These are phyloP conservation scores for Filobasidium uniguttulatum DNA, from an alignment of 1,284 basidiomycete species.

Conservation along the genomic window DNA sequence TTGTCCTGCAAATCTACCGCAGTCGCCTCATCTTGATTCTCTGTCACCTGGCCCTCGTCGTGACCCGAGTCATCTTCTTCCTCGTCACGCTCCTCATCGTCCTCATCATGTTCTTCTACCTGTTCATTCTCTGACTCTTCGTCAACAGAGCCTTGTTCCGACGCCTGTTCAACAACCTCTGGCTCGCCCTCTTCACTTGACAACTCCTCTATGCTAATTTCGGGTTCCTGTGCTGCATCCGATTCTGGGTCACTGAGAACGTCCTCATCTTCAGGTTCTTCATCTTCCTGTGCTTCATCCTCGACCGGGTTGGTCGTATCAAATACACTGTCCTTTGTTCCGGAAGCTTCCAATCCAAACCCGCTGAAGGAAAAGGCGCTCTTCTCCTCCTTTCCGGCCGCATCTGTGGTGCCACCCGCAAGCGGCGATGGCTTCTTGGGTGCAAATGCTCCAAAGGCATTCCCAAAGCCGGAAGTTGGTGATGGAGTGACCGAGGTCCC, in stretches of 20 bases:
- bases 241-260: neutral
- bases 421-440: neutral
- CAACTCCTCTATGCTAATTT: no score
- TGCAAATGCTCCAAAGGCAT: neutral
- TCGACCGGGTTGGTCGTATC: neutral
- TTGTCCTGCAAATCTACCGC: no score
- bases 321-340: neutral
- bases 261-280: neutral
- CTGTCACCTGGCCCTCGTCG: neutral
- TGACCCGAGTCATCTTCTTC: constrained; percentile 1
- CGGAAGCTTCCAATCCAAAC: neutral
- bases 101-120: neutral
- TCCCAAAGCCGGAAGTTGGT: neutral
- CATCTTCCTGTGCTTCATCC: neutral
- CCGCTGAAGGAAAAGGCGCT: neutral
- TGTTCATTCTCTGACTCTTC: neutral
- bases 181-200: neutral
- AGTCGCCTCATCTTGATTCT: neutral
- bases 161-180: neutral
- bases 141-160: neutral
- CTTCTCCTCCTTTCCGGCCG: neutral
- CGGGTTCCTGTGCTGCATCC: neutral
- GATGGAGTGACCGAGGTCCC: no score
- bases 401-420: neutral
- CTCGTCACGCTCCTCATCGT: neutral